Conservation (phyloP, 2,329 filamentous ascomycete species). For the Xylariaceae sp. region DNA sequence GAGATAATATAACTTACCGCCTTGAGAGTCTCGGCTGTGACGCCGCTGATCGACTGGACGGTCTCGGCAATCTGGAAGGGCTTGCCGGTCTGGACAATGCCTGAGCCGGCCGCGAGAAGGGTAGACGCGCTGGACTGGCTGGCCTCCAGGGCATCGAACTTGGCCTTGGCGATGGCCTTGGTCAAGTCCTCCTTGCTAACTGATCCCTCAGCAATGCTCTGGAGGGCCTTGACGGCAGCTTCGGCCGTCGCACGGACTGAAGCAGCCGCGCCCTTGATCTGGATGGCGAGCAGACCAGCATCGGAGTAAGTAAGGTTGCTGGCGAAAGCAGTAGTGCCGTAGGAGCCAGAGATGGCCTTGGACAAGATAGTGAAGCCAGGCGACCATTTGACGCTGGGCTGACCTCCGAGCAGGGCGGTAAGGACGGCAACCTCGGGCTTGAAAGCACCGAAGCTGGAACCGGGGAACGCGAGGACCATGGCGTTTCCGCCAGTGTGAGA, state of each 20-base stretch:
- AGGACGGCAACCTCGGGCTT: conserved; percentile 90
- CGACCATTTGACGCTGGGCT: conserved; percentile 93
- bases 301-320: conserved; percentile 86
- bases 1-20: conserved; percentile 53
- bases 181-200: conserved; percentile 79
- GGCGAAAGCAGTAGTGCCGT: conserved; percentile 64
- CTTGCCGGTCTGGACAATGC: conserved; percentile 75
- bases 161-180: conserved; percentile 89
- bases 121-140: conserved; percentile 73
- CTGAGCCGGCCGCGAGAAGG: conserved; percentile 77
- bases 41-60: conserved; percentile 70
- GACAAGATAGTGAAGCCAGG: conserved; percentile 85
- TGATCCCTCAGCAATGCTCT: conserved; percentile 70
- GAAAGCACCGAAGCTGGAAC: conserved; percentile 72
- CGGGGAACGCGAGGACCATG: conserved; percentile 86
- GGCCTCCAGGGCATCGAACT: conserved; percentile 82
- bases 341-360: conserved; percentile 65
- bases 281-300: conserved; percentile 80
- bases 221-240: conserved; percentile 73
- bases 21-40: conserved; percentile 81
- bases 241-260: conserved; percentile 69
- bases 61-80: conserved; percentile 78
- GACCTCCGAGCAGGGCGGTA: conserved; percentile 79
- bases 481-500: conserved; percentile 72
- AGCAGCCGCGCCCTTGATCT: conserved; percentile 68